These are phyloP conservation scores for Cotoneaster glaucophyllus DNA, from an alignment of 306 rosid genomes.

Conservation along the genomic window DNA sequence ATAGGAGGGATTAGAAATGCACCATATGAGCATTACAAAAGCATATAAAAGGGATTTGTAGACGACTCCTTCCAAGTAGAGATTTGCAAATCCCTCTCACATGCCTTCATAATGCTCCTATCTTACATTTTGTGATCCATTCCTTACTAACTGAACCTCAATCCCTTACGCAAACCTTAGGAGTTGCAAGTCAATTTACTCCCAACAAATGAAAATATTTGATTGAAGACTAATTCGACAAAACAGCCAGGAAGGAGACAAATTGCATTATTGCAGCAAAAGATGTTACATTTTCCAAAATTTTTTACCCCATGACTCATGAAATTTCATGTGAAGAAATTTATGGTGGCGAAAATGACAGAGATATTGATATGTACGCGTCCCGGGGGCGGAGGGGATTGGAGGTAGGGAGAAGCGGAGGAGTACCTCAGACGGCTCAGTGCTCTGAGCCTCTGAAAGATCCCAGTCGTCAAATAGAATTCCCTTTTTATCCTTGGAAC, in stretches of 20 bases:
- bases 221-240: not conserved
- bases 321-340: not conserved
- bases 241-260: not conserved
- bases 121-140: too few species aligned
- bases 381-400: too few species aligned
- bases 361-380: too few species aligned
- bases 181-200: not conserved
- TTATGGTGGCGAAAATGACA: too few species aligned
- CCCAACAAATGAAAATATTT: not conserved
- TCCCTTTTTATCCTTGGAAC: constrained; percentile 79
- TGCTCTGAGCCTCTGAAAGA: constrained; percentile 74
- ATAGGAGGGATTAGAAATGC: too few species aligned
- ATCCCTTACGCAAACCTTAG: too few species aligned
- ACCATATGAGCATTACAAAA: too few species aligned
- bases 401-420: not conserved
- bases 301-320: not conserved
- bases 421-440: constrained; percentile 73
- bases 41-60: too few species aligned
- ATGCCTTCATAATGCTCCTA: too few species aligned
- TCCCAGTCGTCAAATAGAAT: constrained; percentile 88
- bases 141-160: too few species aligned
- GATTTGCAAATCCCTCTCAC: too few species aligned
- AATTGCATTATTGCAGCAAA: not conserved
- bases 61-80: too few species aligned
- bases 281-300: not conserved